phyloP scores from a whole-genome alignment of 164 flowering plant species.

The Stephania japonica region DNA sequence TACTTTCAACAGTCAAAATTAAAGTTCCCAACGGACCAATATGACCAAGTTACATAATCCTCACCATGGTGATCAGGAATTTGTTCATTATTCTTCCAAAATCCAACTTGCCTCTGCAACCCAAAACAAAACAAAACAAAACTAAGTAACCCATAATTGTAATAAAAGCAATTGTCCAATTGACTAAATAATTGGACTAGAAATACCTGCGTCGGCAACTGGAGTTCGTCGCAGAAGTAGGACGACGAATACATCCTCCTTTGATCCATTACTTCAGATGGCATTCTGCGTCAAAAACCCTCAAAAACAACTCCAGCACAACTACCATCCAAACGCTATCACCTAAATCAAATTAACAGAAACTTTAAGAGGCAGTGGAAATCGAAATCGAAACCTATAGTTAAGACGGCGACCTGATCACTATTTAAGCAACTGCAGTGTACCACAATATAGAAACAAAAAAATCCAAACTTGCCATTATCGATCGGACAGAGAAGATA shows the following conservation, averaged over 20 bases:
- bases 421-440: too few relatives aligned
- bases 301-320: background rate
- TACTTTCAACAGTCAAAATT: background rate
- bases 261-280: conserved; percentile 44
- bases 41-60: conserved; percentile 10
- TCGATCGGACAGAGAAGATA: background rate
- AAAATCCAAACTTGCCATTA: background rate
- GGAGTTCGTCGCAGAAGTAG: conserved; percentile 34
- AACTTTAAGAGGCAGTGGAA: background rate
- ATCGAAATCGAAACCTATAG: background rate
- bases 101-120: conserved; percentile 59
- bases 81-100: conserved; percentile 42
- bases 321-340: background rate
- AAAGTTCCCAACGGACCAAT: background rate
- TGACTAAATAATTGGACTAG: background rate
- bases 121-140: background rate
- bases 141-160: background rate
- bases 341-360: background rate
- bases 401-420: too few relatives aligned
- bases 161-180: background rate
- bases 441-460: background rate
- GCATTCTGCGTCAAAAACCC: conserved; percentile 26
- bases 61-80: conserved; percentile 38
- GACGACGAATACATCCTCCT: conserved; percentile 43
- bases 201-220: conserved; percentile 39